These are phyloP conservation scores for Colletotrichum euphorbiae DNA, from an alignment of 2,329 filamentous ascomycete species.

Conservation along the genomic window DNA sequence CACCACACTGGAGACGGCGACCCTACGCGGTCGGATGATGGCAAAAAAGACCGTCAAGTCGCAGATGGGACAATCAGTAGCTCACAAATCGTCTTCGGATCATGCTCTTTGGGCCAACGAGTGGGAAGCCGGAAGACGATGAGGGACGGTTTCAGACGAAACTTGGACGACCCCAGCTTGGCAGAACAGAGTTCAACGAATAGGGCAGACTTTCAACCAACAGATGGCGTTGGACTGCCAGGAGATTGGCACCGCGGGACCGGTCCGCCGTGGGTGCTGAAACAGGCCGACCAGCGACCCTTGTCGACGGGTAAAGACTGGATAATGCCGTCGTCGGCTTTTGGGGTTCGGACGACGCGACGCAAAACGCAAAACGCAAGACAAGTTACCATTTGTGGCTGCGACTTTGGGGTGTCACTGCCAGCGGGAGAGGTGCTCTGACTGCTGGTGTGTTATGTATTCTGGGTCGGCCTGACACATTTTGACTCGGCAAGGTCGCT, in stretches of 20 bases:
- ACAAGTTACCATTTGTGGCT: neutral
- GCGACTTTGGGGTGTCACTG: neutral
- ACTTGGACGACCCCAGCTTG: constrained; percentile 10
- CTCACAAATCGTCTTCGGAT: neutral
- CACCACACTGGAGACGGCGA: constrained; percentile 13
- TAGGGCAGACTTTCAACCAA: constrained; percentile 23
- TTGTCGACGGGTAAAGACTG: constrained; percentile 19
- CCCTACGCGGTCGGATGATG: constrained; percentile 20
- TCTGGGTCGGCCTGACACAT: constrained; percentile 19
- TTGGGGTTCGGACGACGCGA: neutral
- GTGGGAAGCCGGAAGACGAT: constrained; percentile 4
- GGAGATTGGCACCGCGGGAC: constrained; percentile 31
- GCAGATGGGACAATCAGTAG: constrained; percentile 24
- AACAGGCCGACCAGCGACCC: constrained; percentile 33
- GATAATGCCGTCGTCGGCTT: constrained; percentile 19
- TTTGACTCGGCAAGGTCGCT: constrained; percentile 3
- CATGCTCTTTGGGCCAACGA: constrained; percentile 10
- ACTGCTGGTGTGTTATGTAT: constrained; percentile 18
- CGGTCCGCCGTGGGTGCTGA: constrained; percentile 32
- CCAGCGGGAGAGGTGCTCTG: constrained; percentile 4
- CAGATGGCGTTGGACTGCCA: constrained; percentile 23
- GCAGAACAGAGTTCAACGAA: constrained; percentile 2
- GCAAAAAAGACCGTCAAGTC: constrained; percentile 15
- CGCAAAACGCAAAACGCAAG: neutral
- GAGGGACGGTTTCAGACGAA: constrained; percentile 12